phyloP scores from a whole-genome alignment of 345 rosid species.

The Gossypium anomalum region DNA sequence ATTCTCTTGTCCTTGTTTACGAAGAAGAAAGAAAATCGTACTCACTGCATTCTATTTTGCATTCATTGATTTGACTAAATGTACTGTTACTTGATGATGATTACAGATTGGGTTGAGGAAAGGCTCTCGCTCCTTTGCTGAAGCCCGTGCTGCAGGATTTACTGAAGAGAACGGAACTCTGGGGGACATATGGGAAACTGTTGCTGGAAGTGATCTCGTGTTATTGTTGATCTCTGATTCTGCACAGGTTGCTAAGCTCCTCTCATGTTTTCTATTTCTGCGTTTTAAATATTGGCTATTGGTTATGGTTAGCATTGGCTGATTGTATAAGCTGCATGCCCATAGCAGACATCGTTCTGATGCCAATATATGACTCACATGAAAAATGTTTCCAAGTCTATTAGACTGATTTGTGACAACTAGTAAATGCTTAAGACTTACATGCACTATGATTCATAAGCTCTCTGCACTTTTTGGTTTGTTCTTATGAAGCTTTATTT shows the following conservation, averaged over 20 bases:
- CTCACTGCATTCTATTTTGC: not conserved
- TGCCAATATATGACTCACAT: not conserved
- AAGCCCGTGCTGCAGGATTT: slow-evolving; percentile 48
- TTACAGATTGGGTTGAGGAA: slow-evolving; percentile 44
- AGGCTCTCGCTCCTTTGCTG: slow-evolving; percentile 39
- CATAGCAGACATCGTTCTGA: not conserved
- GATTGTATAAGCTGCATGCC: not conserved
- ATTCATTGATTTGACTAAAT: not conserved
- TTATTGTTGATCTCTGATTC: slow-evolving; percentile 45
- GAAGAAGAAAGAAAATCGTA: not conserved
- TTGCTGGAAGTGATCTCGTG: slow-evolving; percentile 45
- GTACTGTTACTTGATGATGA: not conserved
- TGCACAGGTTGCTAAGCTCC: slow-evolving; percentile 32
- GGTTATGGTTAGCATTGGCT: not conserved
- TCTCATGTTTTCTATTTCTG: not conserved
- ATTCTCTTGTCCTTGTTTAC: not conserved
- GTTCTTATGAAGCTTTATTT: not conserved
- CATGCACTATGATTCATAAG: not conserved
- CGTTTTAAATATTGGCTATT: not conserved
- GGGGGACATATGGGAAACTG: slow-evolving; percentile 46
- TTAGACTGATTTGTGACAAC: not conserved
- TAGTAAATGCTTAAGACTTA: not conserved
- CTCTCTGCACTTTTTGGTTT: not conserved
- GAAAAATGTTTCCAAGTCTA: not conserved
- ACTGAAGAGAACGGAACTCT: slow-evolving; percentile 43